Base-by-base conservation (phyloP, 2,329 filamentous ascomycete species). In the Trichoderma koningiopsis region DNA sequence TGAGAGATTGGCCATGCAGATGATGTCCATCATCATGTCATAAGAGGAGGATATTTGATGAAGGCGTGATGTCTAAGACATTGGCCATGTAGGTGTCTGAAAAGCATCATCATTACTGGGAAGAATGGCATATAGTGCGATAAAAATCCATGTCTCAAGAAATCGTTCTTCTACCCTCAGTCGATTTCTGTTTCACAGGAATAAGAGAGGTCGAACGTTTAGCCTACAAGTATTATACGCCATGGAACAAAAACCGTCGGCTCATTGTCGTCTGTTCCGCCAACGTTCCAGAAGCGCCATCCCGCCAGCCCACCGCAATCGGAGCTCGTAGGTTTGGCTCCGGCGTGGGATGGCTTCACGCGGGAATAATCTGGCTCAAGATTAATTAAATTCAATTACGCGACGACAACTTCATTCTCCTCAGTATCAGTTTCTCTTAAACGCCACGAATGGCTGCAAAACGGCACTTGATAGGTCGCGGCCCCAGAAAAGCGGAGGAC, bases 401-500 rank as follows among this genome's bases (percentile, higher is more conserved):
- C 53, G 40, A 64, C 55, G 58, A 61, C 19, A 64, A 64, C 22
- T 19, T 58, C n/a, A 35, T 56, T 33, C 37, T 57, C 43, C 62
- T 27, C 13, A 8, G 13, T 4, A 40, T 43, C 40, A n/a, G 16
- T n/a, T 35, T 31, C 35, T 47, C 22, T 43, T 24, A 49, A 49
- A 47, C 53, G 63, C 63, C 63, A 58, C 53, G 31, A 58, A 8
- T 53, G 35, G n/a, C 53, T 58, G 53, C 3, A 35, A 49, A 29
- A 22, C 27, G 43, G 31, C 49, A 56, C 33, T 64, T 24, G 61
- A 43, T 55, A 56, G 49, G 43, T 29, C 33, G 53, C 4, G 49
- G 62, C 35, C 24, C 61, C 49, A 22, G 64, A 67, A 67, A 67
- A 67, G 64, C 64, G 64, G 64, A 67, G 64, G 64, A 29, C 29